phyloP scores from a whole-genome alignment of 805 yeast genomes.

The Kodamaea lidongshanica region DNA sequence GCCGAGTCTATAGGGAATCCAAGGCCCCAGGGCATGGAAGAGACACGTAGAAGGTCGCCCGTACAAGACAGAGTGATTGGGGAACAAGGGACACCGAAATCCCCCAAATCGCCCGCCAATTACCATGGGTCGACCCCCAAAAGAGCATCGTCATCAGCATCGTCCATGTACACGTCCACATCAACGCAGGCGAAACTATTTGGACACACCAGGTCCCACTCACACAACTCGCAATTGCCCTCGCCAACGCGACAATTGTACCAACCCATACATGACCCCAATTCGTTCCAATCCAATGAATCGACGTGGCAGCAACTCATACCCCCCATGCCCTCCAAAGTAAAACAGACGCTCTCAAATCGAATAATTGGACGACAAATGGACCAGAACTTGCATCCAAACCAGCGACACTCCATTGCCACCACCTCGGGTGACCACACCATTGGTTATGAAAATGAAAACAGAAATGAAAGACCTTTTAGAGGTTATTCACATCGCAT shows the following conservation, averaged over 20 bases:
- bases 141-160: slow-evolving; percentile 4
- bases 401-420: slow-evolving; percentile 26
- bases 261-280: slow-evolving; percentile 11
- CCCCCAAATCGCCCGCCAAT: slow-evolving; percentile 2
- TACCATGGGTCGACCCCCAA: slow-evolving; percentile 4
- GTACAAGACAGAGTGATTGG: too few species aligned
- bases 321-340: slow-evolving; percentile 28
- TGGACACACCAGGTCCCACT: slow-evolving; percentile 11
- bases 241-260: slow-evolving; percentile 10
- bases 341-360: slow-evolving; percentile 13
- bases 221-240: slow-evolving; percentile 11
- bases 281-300: slow-evolving; percentile 9
- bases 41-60: too few species aligned
- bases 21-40: too few species aligned
- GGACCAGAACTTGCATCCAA: slow-evolving; percentile 5
- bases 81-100: slow-evolving; percentile 2
- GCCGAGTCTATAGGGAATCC: too few species aligned
- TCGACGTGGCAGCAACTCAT: slow-evolving; percentile 26
- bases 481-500: too few species aligned
- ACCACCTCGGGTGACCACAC: too few species aligned
- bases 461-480: too few species aligned
- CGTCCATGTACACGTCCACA: too few species aligned
- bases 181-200: slow-evolving; percentile 3
- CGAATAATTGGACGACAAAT: neutral
- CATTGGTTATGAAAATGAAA: too few species aligned